Evolutionary conservation across 495 filamentous ascomycete genomes (phyloP).

Genomic region (Talaromyces trachyspermus): DNA sequence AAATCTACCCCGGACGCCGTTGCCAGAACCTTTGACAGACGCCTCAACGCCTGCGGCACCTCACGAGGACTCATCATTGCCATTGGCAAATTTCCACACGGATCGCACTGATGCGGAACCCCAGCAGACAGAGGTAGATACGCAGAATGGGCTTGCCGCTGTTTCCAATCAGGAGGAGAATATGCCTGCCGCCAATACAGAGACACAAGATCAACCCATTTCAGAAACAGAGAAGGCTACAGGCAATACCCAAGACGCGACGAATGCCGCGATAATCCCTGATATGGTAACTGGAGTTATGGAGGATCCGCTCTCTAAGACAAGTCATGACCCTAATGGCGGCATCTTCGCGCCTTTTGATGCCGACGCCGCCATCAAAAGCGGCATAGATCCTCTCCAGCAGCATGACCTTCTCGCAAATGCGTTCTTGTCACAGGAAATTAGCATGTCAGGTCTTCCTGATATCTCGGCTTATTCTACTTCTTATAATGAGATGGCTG

Average conservation of each 20-base stretch:
- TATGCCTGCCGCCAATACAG: neutral
- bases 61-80: slow-evolving; percentile 1
- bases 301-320: slow-evolving; percentile 9
- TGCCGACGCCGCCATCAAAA: slow-evolving; percentile 25
- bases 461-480: slow-evolving; percentile 5
- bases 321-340: slow-evolving; percentile 3
- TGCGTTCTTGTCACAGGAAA: slow-evolving; percentile 33
- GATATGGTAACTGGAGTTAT: slow-evolving; percentile 10
- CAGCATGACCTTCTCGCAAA: slow-evolving; percentile 37
- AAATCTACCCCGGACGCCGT: slow-evolving; percentile 3
- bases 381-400: slow-evolving; percentile 31
- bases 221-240: slow-evolving; percentile 8
- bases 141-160: neutral
- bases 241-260: slow-evolving; percentile 13
- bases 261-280: slow-evolving; percentile 9
- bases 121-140: neutral
- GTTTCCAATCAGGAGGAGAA: slow-evolving; percentile 2
- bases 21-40: slow-evolving; percentile 9
- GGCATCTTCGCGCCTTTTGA: slow-evolving; percentile 36
- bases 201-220: neutral
- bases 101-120: too few species aligned
- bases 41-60: slow-evolving; percentile 5
- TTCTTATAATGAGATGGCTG: slow-evolving; percentile 16
- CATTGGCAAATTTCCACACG: neutral
- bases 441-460: slow-evolving; percentile 14